A percentile compares a stretch with the other conserved stretches of the same genome.
Evolutionary conservation across 257 asterid genomes (phyloP).

Genomic region (Solanum gracilifrons): DNA sequence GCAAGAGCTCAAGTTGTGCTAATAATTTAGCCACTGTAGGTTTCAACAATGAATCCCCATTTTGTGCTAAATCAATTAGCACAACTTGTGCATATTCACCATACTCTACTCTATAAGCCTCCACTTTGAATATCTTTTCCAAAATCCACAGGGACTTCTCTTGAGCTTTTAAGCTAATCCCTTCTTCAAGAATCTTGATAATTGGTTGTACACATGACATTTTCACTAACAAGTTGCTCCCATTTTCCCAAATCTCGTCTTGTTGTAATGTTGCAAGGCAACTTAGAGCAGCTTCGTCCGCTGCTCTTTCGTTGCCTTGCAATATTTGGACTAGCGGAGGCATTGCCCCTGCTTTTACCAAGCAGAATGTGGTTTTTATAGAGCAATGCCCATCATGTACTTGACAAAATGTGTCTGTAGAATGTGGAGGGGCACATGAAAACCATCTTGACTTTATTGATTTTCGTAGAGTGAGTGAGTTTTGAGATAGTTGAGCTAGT

Average conservation of each 20-base stretch:
- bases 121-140: conserved; percentile 55
- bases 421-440: conserved; percentile 30
- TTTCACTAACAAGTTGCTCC: conserved; percentile 39
- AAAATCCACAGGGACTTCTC: conserved; percentile 66
- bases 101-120: conserved; percentile 34
- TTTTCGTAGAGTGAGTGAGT: conserved; percentile 29
- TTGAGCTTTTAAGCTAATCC: conserved; percentile 37
- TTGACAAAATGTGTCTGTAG: conserved; percentile 30
- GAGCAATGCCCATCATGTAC: conserved; percentile 59
- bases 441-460: conserved; percentile 56
- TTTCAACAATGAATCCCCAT: conserved; percentile 52
- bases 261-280: conserved; percentile 55
- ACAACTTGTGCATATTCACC: conserved; percentile 51
- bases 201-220: conserved; percentile 30
- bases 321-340: conserved; percentile 35
- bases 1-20: conserved; percentile 80
- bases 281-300: conserved; percentile 51
- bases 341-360: conserved; percentile 52
- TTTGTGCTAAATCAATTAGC: conserved; percentile 66
- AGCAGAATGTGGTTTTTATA: conserved; percentile 44
- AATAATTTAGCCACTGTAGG: conserved; percentile 55
- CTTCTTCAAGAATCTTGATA: conserved; percentile 32
- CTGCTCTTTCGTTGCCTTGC: conserved; percentile 39
- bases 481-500: conserved; percentile 64
- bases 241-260: conserved; percentile 68